Percentiles rank a stretch among this genome's conserved stretches.
phyloP scores from a whole-genome alignment of 371 early-diverging fungal species.

The Rhizomucor pusillus region DNA sequence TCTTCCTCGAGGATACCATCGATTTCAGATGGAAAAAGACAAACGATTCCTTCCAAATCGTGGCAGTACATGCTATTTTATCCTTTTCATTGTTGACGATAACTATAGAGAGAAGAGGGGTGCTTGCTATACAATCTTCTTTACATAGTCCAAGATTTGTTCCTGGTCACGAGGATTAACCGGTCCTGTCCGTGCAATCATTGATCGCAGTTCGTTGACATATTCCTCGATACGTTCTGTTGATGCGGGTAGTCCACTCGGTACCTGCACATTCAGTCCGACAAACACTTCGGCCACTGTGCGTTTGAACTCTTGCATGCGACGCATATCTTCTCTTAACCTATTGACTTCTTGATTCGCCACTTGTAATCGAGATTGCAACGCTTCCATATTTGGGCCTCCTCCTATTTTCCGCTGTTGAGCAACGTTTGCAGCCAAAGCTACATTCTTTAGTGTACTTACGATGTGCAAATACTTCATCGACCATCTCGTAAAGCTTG shows the following conservation, averaged over 20 bases:
- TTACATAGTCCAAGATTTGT: conserved; percentile 1
- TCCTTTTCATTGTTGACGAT: too few species aligned
- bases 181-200: conserved; percentile 10
- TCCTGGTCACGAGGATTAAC: background rate
- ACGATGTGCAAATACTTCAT: conserved; percentile 4
- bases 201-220: conserved; percentile 8
- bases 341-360: conserved; percentile 9
- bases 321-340: conserved; percentile 10
- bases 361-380: conserved; percentile 6
- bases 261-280: conserved; percentile 14
- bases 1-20: too few species aligned
- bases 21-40: too few species aligned
- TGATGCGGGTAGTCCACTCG: conserved; percentile 1
- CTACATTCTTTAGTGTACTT: background rate
- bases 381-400: background rate
- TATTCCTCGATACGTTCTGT: conserved; percentile 8
- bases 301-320: conserved; percentile 14
- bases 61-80: too few species aligned
- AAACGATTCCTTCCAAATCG: too few species aligned
- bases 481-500: background rate
- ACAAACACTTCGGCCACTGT: conserved; percentile 16
- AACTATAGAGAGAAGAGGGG: too few species aligned
- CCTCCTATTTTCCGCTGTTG: background rate
- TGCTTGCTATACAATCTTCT: conserved; percentile 7
- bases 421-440: too few species aligned